phyloP scores from a whole-genome alignment of 805 yeast genomes.

The Cyberlindnera mississippiensis region DNA sequence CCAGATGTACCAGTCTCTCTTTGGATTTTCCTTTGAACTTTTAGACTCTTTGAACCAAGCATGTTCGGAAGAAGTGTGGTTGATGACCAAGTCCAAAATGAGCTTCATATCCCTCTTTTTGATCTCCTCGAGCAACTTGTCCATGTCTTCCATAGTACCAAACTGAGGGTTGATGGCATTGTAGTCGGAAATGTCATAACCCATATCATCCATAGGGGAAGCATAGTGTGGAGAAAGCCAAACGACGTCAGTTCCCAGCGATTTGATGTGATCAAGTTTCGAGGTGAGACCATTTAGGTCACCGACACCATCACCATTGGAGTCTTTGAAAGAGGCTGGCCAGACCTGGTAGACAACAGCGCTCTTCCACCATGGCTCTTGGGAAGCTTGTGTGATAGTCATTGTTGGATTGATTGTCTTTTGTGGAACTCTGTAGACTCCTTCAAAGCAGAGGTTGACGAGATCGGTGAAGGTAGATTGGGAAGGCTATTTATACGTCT shows the following conservation, averaged over 20 bases:
- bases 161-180: slow-evolving; percentile 46
- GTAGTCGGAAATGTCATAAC: slow-evolving; percentile 56
- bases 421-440: too few relatives aligned
- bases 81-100: slow-evolving; percentile 53
- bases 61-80: slow-evolving; percentile 55
- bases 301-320: slow-evolving; percentile 57
- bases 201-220: slow-evolving; percentile 61
- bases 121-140: slow-evolving; percentile 40
- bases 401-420: too few relatives aligned
- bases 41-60: slow-evolving; percentile 56
- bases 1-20: slow-evolving; percentile 64
- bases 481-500: too few relatives aligned
- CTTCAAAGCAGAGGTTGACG: too few relatives aligned
- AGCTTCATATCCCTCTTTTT: slow-evolving; percentile 49
- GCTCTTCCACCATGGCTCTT: slow-evolving; percentile 49
- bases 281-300: slow-evolving; percentile 52
- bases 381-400: too few relatives aligned
- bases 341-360: slow-evolving; percentile 54
- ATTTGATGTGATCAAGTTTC: slow-evolving; percentile 47
- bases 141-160: slow-evolving; percentile 53
- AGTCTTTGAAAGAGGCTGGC: slow-evolving; percentile 58
- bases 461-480: too few relatives aligned
- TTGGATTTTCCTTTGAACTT: slow-evolving; percentile 45
- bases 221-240: slow-evolving; percentile 59
- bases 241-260: slow-evolving; percentile 46